These are phyloP conservation scores for Fraxinus angustifolia DNA, from an alignment of 305 asterid species.

Conservation along the genomic window DNA sequence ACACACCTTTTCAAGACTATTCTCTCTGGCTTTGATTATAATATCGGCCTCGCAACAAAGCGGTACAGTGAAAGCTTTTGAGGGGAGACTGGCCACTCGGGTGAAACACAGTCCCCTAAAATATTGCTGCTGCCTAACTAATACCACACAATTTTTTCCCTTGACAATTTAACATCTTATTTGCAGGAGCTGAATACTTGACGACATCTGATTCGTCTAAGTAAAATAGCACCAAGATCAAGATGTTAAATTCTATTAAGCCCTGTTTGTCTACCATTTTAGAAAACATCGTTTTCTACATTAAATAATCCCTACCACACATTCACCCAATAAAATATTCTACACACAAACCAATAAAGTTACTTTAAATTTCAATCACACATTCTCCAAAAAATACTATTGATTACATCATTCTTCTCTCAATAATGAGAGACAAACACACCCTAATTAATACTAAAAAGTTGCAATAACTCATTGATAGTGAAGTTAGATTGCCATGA, in stretches of 20 bases:
- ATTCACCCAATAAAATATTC: no score
- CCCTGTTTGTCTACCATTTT: no score
- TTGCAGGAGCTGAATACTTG: neutral
- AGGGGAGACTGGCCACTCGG: neutral
- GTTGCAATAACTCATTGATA: neutral
- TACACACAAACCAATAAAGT: no score
- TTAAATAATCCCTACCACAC: no score
- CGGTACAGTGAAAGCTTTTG: neutral
- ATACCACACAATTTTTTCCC: neutral
- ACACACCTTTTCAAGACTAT: neutral
- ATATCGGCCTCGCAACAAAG: neutral
- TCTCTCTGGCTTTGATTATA: neutral
- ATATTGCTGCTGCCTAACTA: neutral
- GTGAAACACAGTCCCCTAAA: neutral
- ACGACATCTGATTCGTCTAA: neutral
- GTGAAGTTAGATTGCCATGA: neutral
- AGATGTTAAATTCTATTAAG: neutral
- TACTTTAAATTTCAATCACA: no score
- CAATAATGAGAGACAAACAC: no score
- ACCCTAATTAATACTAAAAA: no score
- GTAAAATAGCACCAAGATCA: neutral
- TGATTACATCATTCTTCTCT: no score
- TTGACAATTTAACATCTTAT: neutral
- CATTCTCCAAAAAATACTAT: no score
- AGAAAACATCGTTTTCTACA: no score